A percentile compares a stretch with the other conserved stretches of the same genome.
Evolutionary conservation across 2,329 filamentous ascomycete species (phyloP).

Genomic region (Paracamarosporium sp.): DNA sequence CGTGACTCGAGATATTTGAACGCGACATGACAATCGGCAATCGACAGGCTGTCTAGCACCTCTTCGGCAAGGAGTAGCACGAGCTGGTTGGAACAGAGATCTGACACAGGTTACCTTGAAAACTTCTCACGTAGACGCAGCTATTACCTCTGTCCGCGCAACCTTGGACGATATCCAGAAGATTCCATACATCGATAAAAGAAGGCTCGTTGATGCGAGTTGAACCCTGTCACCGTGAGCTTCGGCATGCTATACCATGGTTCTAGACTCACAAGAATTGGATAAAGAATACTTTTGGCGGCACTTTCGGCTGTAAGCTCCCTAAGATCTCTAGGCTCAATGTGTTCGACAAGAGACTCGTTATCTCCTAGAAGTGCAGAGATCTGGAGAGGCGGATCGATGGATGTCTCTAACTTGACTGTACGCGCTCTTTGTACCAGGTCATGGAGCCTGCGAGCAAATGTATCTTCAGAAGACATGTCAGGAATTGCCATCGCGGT

Average conservation of each 20-base stretch:
- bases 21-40: slow-evolving; percentile 85
- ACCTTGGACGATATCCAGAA: slow-evolving; percentile 89
- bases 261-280: too few relatives aligned
- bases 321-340: slow-evolving; percentile 51
- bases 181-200: slow-evolving; percentile 89
- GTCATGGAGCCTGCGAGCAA: slow-evolving; percentile 43
- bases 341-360: slow-evolving; percentile 33
- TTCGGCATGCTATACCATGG: too few relatives aligned
- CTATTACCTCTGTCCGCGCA: slow-evolving; percentile 85
- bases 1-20: slow-evolving; percentile 96
- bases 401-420: slow-evolving; percentile 48
- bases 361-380: slow-evolving; percentile 45
- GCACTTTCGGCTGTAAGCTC: slow-evolving; percentile 83
- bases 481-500: slow-evolving; percentile 35
- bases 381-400: slow-evolving; percentile 54
- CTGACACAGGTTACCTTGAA: too few relatives aligned
- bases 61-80: slow-evolving; percentile 93
- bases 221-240: too few relatives aligned
- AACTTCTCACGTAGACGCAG: too few relatives aligned
- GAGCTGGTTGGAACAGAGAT: slow-evolving; percentile 75
- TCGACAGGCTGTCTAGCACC: slow-evolving; percentile 93
- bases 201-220: slow-evolving; percentile 77
- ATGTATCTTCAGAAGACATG: slow-evolving; percentile 29
- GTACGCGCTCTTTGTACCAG: slow-evolving; percentile 50
- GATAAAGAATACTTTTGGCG: slow-evolving; percentile 80